phyloP scores from a whole-genome alignment of 495 filamentous ascomycete genomes.

The Letharia lupina region DNA sequence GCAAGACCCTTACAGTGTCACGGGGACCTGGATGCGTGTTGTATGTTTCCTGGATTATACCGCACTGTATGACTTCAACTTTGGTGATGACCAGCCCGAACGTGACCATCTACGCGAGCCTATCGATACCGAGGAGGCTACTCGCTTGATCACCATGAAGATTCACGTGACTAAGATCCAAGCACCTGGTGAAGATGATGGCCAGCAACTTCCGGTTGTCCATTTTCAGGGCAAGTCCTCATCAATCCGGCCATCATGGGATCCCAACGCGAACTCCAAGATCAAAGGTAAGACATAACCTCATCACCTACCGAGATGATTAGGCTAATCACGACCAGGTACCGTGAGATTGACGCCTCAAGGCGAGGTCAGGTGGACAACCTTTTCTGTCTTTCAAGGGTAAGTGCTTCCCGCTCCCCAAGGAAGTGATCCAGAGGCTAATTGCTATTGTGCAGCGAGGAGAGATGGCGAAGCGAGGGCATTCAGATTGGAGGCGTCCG shows the following conservation, averaged over 20 bases:
- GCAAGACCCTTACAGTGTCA: slow-evolving; percentile 51
- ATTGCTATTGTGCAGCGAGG: slow-evolving; percentile 29
- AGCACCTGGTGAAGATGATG: slow-evolving; percentile 41
- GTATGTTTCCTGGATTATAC: slow-evolving; percentile 43
- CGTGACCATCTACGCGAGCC: slow-evolving; percentile 38
- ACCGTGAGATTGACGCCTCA: slow-evolving; percentile 48
- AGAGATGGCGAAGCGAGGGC: slow-evolving; percentile 58
- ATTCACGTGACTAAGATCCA: slow-evolving; percentile 46
- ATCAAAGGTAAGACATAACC: slow-evolving; percentile 31
- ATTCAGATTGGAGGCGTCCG: slow-evolving; percentile 53
- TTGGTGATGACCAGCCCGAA: slow-evolving; percentile 30
- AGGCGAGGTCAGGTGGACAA: slow-evolving; percentile 61
- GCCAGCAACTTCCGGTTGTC: slow-evolving; percentile 46
- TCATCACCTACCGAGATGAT: neutral
- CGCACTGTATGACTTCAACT: slow-evolving; percentile 57
- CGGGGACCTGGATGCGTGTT: slow-evolving; percentile 49
- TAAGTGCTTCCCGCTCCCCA: neutral
- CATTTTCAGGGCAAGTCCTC: slow-evolving; percentile 49
- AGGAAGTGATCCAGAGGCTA: slow-evolving; percentile 16
- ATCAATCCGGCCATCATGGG: slow-evolving; percentile 46
- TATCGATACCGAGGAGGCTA: slow-evolving; percentile 49
- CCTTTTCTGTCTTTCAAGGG: slow-evolving; percentile 49
- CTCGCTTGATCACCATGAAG: slow-evolving; percentile 56
- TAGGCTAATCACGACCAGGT: slow-evolving; percentile 31
- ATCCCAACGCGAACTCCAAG: slow-evolving; percentile 52